Base-by-base conservation (phyloP, 2,329 filamentous ascomycete species). In the Parastagonospora avenae region DNA sequence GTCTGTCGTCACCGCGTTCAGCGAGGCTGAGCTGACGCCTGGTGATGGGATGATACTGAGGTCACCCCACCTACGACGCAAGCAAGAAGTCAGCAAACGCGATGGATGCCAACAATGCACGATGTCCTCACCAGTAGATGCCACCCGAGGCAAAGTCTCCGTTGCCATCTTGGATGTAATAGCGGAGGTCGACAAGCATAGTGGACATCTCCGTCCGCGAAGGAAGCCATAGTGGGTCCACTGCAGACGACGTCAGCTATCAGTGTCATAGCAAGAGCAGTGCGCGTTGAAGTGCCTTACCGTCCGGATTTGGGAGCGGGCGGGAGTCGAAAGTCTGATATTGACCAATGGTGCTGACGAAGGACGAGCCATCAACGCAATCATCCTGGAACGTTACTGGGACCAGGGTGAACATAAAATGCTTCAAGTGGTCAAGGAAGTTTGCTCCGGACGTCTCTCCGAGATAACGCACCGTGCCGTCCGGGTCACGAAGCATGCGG, bases 281-380 rank as follows among this genome's bases (percentile, higher is more conserved):
- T 12, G 30, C 3, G 16, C 41, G 19, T 12, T 15, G n/a, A 9
- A 14, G 11, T 29, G 15, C n/a, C 30, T 30, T 15, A 47, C 45
- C 64, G 15, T 47, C 50, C 11, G 63, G 61, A 27, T 67, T 60
- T 2, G 60, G 54, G 24, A 68, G 50, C 4, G 64, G 64, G 10
- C 64, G 56, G 11, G 64, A 68, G 45, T 68, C 64, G 45, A 61
- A 66, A 1, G 64, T 68, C 42, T 68, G 64, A 28, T 68, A 68
- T 16, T 48, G 55, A 7, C 65, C 65, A 37, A 67, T 49, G 9
- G 62, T 60, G 2, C 45, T 51, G 10, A 63, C 48, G 24, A 67
- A 68, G 8, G 48, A 54, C 8, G 57, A 65, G 1, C 59, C 59
- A 38, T 66, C 57, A 28, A 32, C 57, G 29, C 45, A 49, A 14